phyloP scores from a whole-genome alignment of 1,139 yeast species.

The Scheffersomyces lignicola region DNA sequence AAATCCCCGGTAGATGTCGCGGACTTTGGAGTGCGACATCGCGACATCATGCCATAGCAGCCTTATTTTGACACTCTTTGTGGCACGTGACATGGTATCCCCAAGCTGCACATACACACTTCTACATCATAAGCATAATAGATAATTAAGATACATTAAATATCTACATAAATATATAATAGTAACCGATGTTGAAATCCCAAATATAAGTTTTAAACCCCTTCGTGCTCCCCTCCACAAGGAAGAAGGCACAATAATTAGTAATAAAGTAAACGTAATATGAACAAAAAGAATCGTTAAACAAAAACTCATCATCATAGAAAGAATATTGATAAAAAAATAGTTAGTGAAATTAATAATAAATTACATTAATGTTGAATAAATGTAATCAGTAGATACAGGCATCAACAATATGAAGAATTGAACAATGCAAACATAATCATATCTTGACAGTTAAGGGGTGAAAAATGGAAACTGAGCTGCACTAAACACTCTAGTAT shows the following conservation, averaged over 20 bases:
- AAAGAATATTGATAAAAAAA: constrained; percentile 15
- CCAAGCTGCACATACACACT: no score
- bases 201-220: constrained; percentile 39
- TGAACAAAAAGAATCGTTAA: constrained; percentile 17
- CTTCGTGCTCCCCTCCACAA: constrained; percentile 16
- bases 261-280: constrained; percentile 19
- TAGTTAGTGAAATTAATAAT: constrained; percentile 12
- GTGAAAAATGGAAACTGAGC: constrained; percentile 2
- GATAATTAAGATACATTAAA: no score
- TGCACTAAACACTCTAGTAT: constrained; percentile 22
- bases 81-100: no score
- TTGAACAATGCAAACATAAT: constrained; percentile 28
- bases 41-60: no score
- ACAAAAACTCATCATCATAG: constrained; percentile 19
- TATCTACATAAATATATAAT: constrained; percentile 20
- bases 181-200: constrained; percentile 54
- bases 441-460: constrained; percentile 5
- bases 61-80: no score
- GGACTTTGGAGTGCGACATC: no score
- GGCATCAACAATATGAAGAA: constrained; percentile 43
- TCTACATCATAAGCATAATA: no score
- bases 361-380: constrained; percentile 69
- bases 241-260: constrained; percentile 7
- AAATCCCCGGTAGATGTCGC: no score
- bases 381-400: constrained; percentile 50